These are phyloP conservation scores for Protostelium mycophagum DNA, from an alignment of 78 protist genomes.

Conservation along the genomic window DNA sequence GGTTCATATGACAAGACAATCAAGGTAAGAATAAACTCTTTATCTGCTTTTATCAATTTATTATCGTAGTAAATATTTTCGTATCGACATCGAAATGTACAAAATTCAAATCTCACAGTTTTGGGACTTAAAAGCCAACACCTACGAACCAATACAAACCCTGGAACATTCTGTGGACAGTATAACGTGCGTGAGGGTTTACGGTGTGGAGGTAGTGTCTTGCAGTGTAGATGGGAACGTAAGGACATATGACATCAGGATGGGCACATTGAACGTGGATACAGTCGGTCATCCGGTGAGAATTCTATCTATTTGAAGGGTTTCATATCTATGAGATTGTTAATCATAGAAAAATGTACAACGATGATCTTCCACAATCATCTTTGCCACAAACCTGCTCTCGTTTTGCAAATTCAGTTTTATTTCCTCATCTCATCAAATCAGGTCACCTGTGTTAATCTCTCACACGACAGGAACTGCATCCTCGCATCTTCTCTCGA, in stretches of 20 bases:
- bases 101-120: background rate
- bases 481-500: constrained; percentile 33
- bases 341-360: background rate
- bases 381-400: background rate
- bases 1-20: constrained; percentile 33
- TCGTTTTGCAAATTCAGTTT: no score
- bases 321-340: constrained; percentile 24
- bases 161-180: constrained; percentile 47
- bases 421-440: background rate
- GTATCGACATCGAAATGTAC: no score
- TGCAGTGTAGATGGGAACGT: constrained; percentile 64
- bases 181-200: constrained; percentile 17
- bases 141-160: constrained; percentile 24
- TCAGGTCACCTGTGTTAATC: constrained; percentile 28
- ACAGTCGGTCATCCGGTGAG: background rate
- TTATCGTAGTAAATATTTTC: no score
- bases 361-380: background rate
- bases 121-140: constrained; percentile 43
- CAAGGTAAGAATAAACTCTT: constrained; percentile 9
- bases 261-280: constrained; percentile 24
- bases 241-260: constrained; percentile 43
- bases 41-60: no score
- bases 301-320: no score
- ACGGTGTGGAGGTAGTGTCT: constrained; percentile 32
- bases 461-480: constrained; percentile 59